Percentiles rank a stretch among this genome's conserved stretches.
phyloP scores from a whole-genome alignment of 805 yeast genomes.

The Wickerhamomyces strasburgensis region DNA sequence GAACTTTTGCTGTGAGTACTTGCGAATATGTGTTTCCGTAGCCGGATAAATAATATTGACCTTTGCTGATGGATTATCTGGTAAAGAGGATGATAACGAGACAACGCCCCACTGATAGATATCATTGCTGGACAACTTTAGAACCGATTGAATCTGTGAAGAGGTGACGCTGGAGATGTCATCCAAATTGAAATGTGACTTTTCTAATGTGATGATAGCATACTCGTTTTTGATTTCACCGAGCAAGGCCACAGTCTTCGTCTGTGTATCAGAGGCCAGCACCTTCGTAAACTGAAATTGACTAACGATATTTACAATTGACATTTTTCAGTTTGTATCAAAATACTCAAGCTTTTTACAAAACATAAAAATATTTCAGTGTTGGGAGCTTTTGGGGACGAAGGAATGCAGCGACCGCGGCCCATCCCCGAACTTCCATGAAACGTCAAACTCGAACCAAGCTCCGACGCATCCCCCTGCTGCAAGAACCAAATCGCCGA shows the following conservation, averaged over 20 bases:
- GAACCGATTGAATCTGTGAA: slow-evolving; percentile 23
- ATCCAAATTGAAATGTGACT: slow-evolving; percentile 52
- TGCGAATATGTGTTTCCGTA: slow-evolving; percentile 74
- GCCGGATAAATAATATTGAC: slow-evolving; percentile 85
- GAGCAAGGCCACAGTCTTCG: slow-evolving; percentile 59
- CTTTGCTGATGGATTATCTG: slow-evolving; percentile 54
- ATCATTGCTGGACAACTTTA: slow-evolving; percentile 62
- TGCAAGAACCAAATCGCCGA: too few relatives aligned
- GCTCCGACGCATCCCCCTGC: too few relatives aligned
- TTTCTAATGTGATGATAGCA: slow-evolving; percentile 73
- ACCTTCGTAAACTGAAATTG: slow-evolving; percentile 42
- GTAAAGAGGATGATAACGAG: slow-evolving; percentile 42
- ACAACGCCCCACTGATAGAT: slow-evolving; percentile 80
- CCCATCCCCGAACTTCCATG: too few relatives aligned
- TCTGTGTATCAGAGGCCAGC: slow-evolving; percentile 57
- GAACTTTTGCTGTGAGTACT: slow-evolving; percentile 56
- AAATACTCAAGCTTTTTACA: not conserved
- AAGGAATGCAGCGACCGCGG: not conserved
- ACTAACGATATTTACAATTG: slow-evolving; percentile 13
- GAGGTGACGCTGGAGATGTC: slow-evolving; percentile 10
- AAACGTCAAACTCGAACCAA: too few relatives aligned
- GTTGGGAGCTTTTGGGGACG: not conserved
- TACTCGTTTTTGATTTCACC: slow-evolving; percentile 57
- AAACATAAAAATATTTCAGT: not conserved
- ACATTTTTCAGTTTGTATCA: slow-evolving; percentile 13